Conservation (phyloP, 2,329 filamentous ascomycete species). For the Monosporascus sp. region DNA sequence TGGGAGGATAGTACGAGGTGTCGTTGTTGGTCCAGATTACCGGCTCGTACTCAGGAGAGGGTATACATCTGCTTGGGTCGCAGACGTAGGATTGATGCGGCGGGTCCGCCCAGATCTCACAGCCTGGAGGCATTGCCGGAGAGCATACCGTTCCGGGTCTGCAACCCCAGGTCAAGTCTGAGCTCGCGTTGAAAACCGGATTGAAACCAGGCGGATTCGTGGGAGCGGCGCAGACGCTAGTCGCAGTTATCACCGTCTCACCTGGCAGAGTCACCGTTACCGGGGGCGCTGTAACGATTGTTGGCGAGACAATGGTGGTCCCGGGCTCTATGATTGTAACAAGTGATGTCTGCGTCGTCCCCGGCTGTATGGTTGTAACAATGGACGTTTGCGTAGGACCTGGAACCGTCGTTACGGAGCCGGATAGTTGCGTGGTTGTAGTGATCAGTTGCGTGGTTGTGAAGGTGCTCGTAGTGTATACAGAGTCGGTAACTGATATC, state of each 20-base stretch:
- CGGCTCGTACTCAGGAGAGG: constrained; percentile 30
- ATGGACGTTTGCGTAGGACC: constrained; percentile 1
- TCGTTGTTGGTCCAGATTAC: constrained; percentile 38
- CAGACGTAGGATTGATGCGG: constrained; percentile 44
- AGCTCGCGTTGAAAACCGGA: constrained; percentile 26
- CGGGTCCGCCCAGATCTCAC: constrained; percentile 44
- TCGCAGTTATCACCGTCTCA: constrained; percentile 1
- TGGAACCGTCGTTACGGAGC: neutral
- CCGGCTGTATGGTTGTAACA: neutral
- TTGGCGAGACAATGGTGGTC: constrained; percentile 10
- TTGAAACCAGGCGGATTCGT: constrained; percentile 26
- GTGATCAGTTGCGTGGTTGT: constrained; percentile 21
- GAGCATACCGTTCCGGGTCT: constrained; percentile 47
- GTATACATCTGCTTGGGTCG: constrained; percentile 37
- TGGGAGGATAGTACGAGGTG: constrained; percentile 47
- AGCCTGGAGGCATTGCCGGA: constrained; percentile 41
- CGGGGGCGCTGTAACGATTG: constrained; percentile 13
- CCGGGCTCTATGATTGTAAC: constrained; percentile 1
- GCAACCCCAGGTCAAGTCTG: constrained; percentile 49
- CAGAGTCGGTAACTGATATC: constrained; percentile 23
- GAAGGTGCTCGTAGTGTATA: constrained; percentile 23
- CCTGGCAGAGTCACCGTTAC: constrained; percentile 7
- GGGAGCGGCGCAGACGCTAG: constrained; percentile 35
- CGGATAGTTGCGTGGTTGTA: neutral
- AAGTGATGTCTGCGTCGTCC: neutral